phyloP scores from a whole-genome alignment of 345 rosid genomes.

The Eucalyptus melliodora region DNA sequence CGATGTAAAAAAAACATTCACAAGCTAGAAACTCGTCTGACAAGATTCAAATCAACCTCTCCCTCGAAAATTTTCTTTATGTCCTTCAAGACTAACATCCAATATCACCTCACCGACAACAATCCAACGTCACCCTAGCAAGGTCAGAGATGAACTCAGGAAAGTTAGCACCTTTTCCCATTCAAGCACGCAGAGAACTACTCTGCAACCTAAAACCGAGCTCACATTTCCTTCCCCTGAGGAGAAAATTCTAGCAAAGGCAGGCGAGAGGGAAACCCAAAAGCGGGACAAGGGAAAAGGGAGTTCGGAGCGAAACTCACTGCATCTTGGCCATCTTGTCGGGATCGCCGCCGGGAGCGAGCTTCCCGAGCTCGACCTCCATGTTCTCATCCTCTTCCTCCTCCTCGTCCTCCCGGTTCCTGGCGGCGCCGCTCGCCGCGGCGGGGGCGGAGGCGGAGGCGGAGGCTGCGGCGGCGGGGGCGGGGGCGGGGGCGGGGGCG shows the following conservation, averaged over 20 bases:
- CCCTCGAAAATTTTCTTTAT: neutral
- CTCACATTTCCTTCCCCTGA: neutral
- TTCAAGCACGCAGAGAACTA: neutral
- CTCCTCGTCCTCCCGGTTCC: slow-evolving; percentile 55
- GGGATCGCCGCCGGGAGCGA: slow-evolving; percentile 67
- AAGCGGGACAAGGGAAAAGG: neutral
- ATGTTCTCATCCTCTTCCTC: slow-evolving; percentile 82
- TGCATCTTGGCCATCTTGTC: slow-evolving; percentile 88
- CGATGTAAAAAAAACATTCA: neutral
- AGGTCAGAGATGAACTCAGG: neutral
- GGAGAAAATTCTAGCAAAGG: neutral
- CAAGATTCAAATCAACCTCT: neutral
- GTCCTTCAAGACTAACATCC: neutral
- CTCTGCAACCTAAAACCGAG: neutral
- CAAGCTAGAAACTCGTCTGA: neutral
- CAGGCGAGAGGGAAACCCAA: neutral
- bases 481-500: neutral
- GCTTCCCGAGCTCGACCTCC: slow-evolving; percentile 78
- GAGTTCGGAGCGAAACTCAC: slow-evolving; percentile 19
- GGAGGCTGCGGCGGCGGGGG: neutral
- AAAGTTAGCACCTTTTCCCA: neutral
- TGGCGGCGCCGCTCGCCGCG: neutral
- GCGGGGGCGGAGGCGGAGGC: neutral
- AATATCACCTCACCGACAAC: neutral
- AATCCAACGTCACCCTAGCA: neutral